Conservation (phyloP, 2,329 filamentous ascomycete species). For the Colletotrichum somersetense region DNA sequence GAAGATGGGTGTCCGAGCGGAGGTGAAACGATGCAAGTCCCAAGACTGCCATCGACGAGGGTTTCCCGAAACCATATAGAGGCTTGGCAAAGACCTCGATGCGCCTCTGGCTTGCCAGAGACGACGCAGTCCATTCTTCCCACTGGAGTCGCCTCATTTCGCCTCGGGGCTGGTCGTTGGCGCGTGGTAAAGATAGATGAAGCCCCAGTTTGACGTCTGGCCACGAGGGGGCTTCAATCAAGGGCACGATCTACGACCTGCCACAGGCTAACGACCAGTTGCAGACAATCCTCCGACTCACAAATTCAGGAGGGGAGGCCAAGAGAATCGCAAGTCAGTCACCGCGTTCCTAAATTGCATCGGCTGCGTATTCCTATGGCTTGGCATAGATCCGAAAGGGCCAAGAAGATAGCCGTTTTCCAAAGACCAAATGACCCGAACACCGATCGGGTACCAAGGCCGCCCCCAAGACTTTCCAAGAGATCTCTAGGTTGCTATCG, state of each 20-base stretch:
- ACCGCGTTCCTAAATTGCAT: not conserved
- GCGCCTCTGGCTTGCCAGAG: not conserved
- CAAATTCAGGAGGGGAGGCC: not conserved
- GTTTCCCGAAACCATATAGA: conserved; percentile 24
- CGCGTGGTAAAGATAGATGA: conserved; percentile 37
- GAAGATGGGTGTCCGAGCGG: conserved; percentile 32
- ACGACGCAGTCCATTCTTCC: not conserved
- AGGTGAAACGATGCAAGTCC: conserved; percentile 40
- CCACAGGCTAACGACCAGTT: conserved; percentile 15
- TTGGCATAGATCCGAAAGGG: conserved; percentile 9
- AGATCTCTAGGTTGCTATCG: conserved; percentile 17
- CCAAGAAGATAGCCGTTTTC: conserved; percentile 14
- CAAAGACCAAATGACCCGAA: conserved; percentile 1
- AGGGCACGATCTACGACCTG: conserved; percentile 33
- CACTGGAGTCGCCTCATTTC: too few species aligned
- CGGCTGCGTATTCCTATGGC: not conserved
- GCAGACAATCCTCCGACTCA: conserved; percentile 12
- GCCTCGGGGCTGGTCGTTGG: not conserved
- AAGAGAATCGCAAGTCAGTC: not conserved
- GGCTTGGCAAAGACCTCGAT: conserved; percentile 28
- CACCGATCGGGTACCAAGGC: conserved; percentile 37
- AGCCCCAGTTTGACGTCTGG: conserved; percentile 29
- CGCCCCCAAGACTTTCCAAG: conserved; percentile 40
- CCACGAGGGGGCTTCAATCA: conserved; percentile 8
- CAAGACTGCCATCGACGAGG: conserved; percentile 32